Evolutionary conservation across 2,329 filamentous ascomycete species (phyloP).

Genomic region (Monilinia fructigena): DNA sequence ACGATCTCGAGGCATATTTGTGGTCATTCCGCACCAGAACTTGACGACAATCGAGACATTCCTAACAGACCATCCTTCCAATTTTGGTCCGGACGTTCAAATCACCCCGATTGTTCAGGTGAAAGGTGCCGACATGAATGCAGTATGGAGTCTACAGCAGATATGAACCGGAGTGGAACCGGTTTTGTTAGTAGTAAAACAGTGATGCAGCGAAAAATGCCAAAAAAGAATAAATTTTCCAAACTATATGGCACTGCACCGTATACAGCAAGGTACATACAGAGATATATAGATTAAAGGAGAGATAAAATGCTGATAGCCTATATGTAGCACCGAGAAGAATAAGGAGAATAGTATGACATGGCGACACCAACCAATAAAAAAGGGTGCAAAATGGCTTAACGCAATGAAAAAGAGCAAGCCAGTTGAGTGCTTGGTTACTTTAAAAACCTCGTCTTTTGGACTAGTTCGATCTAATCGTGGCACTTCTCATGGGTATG

Average conservation of each 20-base stretch:
- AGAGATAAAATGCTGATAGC: neutral
- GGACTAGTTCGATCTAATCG: neutral
- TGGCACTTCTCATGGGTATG: neutral
- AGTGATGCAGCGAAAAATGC: constrained; percentile 1
- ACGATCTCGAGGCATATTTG: neutral
- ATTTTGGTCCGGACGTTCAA: neutral
- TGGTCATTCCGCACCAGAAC: neutral
- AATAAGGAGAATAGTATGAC: neutral
- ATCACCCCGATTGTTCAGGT: neutral
- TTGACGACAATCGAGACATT: neutral
- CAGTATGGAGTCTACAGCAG: neutral
- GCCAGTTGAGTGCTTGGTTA: neutral
- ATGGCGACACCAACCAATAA: neutral
- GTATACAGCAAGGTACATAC: constrained; percentile 6
- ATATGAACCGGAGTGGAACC: neutral
- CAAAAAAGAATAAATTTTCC: constrained; percentile 4
- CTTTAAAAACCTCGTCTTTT: constrained; percentile 4
- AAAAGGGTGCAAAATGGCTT: neutral
- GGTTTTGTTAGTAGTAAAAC: neutral
- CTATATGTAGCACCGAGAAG: neutral
- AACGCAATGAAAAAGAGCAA: neutral
- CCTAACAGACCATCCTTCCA: neutral
- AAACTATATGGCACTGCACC: neutral
- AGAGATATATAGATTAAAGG: neutral
- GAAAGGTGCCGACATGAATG: neutral